These are phyloP conservation scores for Synchytrium microbalum DNA, from an alignment of 371 early-diverging fungal genomes.

Conservation along the genomic window DNA sequence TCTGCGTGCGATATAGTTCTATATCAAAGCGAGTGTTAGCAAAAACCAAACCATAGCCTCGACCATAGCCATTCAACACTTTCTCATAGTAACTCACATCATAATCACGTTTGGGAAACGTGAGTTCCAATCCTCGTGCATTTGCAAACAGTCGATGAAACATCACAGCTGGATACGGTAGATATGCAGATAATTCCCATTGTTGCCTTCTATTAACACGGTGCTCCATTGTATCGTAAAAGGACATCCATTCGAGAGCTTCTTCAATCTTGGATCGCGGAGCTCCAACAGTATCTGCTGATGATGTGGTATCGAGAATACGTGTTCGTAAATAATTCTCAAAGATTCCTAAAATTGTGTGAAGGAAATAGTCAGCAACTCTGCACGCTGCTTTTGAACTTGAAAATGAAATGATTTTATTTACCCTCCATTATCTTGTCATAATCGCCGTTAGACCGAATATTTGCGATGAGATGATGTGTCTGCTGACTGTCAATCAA, in stretches of 20 bases:
- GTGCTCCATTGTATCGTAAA: conserved; percentile 67
- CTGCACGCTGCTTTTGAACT: background rate
- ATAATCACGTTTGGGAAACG: conserved; percentile 73
- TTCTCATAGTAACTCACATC: conserved; percentile 37
- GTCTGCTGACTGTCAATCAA: conserved; percentile 18
- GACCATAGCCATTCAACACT: background rate
- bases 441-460: conserved; percentile 66
- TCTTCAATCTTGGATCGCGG: conserved; percentile 49
- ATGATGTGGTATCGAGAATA: conserved; percentile 60
- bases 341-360: conserved; percentile 56
- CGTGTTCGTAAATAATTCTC: conserved; percentile 77
- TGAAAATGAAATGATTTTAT: background rate
- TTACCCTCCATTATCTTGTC: conserved; percentile 77
- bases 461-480: conserved; percentile 40
- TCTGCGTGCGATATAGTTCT: background rate
- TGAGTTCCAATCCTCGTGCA: conserved; percentile 54
- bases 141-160: conserved; percentile 78
- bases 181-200: conserved; percentile 52
- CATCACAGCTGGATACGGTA: conserved; percentile 61
- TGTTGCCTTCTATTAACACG: conserved; percentile 35
- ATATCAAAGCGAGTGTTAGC: too few species aligned
- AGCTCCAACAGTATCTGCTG: conserved; percentile 1
- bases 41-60: too few species aligned
- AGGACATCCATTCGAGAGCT: conserved; percentile 69
- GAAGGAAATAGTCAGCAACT: background rate